Base-by-base conservation (phyloP, 306 rosid species). In the Sindora glabra region DNA sequence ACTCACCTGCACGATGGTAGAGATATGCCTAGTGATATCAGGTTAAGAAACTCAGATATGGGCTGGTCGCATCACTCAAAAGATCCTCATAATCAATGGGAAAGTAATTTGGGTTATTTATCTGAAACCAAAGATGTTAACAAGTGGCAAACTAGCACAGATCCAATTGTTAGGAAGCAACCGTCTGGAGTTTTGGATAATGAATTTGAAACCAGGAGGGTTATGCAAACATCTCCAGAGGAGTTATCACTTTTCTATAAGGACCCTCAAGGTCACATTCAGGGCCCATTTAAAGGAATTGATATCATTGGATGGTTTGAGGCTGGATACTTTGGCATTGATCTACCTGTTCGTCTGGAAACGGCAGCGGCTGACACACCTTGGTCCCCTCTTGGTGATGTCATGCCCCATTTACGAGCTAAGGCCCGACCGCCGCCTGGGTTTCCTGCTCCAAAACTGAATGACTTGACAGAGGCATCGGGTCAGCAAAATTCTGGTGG, bases 391-490 rank as follows among this genome's bases (percentile, higher is more conserved):
- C 98, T 92, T 45, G 95, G 95, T 60, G 98, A 88, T 72, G 83
- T 68, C 24, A 92, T 92, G 98, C 98, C 98, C 13, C 98, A 92
- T 78, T 75, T 88, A 67, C 89, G 88, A 44, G 82, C 98, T 48
- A 92, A 92, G 72, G 96, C 90, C 26, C 74, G 85, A 21, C 96
- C 96, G 0, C 96, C 98, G 2, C 96, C 98, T 17, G 98, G 98
- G 36, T 88, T 88, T 77, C 47, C 79, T 60, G 79, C 68, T 7
- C 65, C 95, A 17, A 88, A 86, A 73, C 72, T 46, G 0, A 87
- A 73, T 46, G 92, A 88, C 44, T 22, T 46, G 26, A 19, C 81
- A 1, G 98, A 88, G 46, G 65, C 79, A 42, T 47, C 77, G 61
- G 68, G 36, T 54, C 48, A 56, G 60, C 62, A 67, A 53, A 81